phyloP scores from a whole-genome alignment of 1,284 basidiomycete genomes.

The Ganoderma leucocontextum region DNA sequence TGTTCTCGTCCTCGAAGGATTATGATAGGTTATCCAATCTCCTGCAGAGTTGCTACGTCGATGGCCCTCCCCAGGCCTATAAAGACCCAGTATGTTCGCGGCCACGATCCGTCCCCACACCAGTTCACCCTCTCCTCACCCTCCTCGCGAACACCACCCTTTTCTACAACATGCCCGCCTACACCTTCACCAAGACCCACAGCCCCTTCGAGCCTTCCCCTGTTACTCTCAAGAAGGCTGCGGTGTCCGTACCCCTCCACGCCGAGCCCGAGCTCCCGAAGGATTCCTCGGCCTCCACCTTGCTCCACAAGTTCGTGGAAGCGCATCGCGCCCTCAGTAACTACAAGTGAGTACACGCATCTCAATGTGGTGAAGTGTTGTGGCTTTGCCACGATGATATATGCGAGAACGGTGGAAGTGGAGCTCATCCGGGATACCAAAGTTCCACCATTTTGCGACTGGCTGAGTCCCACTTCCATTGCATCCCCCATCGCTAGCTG shows the following conservation, averaged over 20 bases:
- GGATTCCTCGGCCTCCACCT: conserved; percentile 28
- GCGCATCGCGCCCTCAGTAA: conserved; percentile 38
- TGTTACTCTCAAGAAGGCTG: conserved; percentile 27
- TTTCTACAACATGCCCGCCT: conserved; percentile 27
- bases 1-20: conserved; percentile 19
- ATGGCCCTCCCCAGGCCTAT: conserved; percentile 26
- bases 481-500: too few species aligned
- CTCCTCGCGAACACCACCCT: not conserved
- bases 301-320: conserved; percentile 40
- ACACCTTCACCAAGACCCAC: conserved; percentile 30
- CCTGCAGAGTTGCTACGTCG: conserved; percentile 20
- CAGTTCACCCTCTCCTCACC: conserved; percentile 15
- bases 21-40: conserved; percentile 17
- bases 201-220: conserved; percentile 27
- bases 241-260: conserved; percentile 12
- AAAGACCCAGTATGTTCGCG: conserved; percentile 27
- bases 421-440: too few species aligned
- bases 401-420: too few species aligned
- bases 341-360: conserved; percentile 37
- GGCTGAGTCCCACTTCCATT: too few species aligned
- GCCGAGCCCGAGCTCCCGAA: conserved; percentile 12
- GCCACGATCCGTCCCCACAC: conserved; percentile 22
- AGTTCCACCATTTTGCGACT: too few species aligned
- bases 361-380: conserved; percentile 10
- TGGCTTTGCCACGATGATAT: too few species aligned